phyloP scores from a whole-genome alignment of 2,329 filamentous ascomycete genomes.

The Apiospora aurea region DNA sequence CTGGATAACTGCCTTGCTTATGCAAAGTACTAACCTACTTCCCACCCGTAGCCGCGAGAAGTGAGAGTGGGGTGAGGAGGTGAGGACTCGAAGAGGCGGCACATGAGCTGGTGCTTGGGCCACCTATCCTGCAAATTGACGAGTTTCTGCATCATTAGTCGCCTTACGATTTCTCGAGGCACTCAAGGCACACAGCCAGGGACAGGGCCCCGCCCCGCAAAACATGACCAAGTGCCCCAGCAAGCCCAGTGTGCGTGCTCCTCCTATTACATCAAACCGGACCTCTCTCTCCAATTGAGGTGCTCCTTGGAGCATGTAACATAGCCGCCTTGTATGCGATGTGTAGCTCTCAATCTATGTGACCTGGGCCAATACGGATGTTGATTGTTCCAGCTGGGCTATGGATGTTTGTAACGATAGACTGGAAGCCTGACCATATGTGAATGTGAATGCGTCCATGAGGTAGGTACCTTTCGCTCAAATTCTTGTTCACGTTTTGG shows the following conservation, averaged over 20 bases:
- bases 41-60: background rate
- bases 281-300: slow-evolving; percentile 14
- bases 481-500: background rate
- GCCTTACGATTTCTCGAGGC: slow-evolving; percentile 20
- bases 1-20: background rate
- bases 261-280: slow-evolving; percentile 9
- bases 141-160: slow-evolving; percentile 18
- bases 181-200: background rate
- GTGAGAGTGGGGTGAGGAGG: background rate
- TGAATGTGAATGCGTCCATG: too few species aligned
- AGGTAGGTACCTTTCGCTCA: background rate
- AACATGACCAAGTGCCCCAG: slow-evolving; percentile 2
- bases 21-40: background rate
- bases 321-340: background rate
- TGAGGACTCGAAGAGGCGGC: slow-evolving; percentile 12
- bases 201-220: slow-evolving; percentile 16
- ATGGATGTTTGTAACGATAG: background rate
- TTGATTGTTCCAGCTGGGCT: background rate
- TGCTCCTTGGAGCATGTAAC: slow-evolving; percentile 3
- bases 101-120: slow-evolving; percentile 22
- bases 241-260: slow-evolving; percentile 12
- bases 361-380: background rate
- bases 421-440: background rate
- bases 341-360: background rate
- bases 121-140: slow-evolving; percentile 21